These are phyloP conservation scores for Breviolum minutum DNA, from an alignment of 73 alveolate species.

Conservation along the genomic window DNA sequence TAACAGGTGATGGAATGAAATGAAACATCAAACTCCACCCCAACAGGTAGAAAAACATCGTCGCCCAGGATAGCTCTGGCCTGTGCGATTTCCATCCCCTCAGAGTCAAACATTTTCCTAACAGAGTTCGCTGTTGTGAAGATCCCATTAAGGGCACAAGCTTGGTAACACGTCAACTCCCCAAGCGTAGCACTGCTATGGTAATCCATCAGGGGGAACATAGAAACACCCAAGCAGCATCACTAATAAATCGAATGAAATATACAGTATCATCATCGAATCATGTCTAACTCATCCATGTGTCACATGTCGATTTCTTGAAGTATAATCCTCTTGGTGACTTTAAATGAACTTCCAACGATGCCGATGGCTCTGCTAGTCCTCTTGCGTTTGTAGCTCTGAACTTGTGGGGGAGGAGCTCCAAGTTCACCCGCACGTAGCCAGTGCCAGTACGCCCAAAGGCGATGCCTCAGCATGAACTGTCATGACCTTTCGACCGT, in stretches of 20 bases:
- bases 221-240: no score
- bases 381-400: conserved; percentile 93
- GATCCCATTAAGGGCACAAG: neutral
- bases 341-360: neutral
- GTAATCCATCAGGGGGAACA: no score
- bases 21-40: neutral
- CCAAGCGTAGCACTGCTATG: no score
- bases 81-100: conserved; percentile 59
- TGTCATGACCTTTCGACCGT: neutral
- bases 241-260: no score
- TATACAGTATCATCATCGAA: no score
- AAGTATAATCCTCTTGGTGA: no score
- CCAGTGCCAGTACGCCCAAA: conserved; percentile 94
- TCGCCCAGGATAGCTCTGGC: neutral
- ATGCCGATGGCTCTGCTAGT: neutral
- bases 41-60: neutral
- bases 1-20: neutral
- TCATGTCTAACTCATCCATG: neutral
- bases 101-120: conserved; percentile 56
- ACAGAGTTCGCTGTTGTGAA: neutral
- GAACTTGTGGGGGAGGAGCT: conserved; percentile 90
- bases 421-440: conserved; percentile 89
- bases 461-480: conserved; percentile 45
- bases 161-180: no score
- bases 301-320: neutral